A percentile compares a stretch with the other conserved stretches of the same genome.
These are phyloP conservation scores for Suillus luteus DNA, from an alignment of 768 basidiomycete species.

Conservation along the genomic window DNA sequence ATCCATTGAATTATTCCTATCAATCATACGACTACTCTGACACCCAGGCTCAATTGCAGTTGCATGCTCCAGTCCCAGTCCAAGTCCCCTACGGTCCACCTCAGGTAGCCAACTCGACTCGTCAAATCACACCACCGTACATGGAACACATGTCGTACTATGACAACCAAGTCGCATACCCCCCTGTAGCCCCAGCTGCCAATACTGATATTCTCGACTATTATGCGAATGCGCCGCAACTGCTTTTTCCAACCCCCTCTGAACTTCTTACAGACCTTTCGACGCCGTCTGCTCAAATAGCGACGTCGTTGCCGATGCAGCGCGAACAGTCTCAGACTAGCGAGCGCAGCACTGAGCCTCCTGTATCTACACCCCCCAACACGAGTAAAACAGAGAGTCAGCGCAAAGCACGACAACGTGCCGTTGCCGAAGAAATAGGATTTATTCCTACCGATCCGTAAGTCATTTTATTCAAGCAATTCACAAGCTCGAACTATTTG, in stretches of 20 bases:
- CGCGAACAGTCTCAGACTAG: background rate
- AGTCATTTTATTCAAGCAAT: slow-evolving; percentile 22
- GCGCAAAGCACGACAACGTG: slow-evolving; percentile 60
- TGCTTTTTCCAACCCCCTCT: slow-evolving; percentile 65
- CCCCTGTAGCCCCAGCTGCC: slow-evolving; percentile 8
- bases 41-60: slow-evolving; percentile 15
- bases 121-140: slow-evolving; percentile 13
- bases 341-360: background rate
- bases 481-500: background rate
- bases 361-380: background rate
- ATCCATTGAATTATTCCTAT: slow-evolving; percentile 19
- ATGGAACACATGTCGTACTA: slow-evolving; percentile 10
- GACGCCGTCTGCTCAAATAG: slow-evolving; percentile 6
- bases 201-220: slow-evolving; percentile 21
- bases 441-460: slow-evolving; percentile 66
- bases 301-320: background rate
- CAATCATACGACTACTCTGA: slow-evolving; percentile 12
- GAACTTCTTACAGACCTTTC: slow-evolving; percentile 55
- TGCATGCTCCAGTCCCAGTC: slow-evolving; percentile 34
- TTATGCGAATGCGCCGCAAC: slow-evolving; percentile 27
- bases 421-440: slow-evolving; percentile 54
- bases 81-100: slow-evolving; percentile 20
- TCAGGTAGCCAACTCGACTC: slow-evolving; percentile 8
- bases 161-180: slow-evolving; percentile 19
- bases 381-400: slow-evolving; percentile 46